phyloP scores from a whole-genome alignment of 192 early-diverging fungal genomes.

The Obelidium mucronatum region DNA sequence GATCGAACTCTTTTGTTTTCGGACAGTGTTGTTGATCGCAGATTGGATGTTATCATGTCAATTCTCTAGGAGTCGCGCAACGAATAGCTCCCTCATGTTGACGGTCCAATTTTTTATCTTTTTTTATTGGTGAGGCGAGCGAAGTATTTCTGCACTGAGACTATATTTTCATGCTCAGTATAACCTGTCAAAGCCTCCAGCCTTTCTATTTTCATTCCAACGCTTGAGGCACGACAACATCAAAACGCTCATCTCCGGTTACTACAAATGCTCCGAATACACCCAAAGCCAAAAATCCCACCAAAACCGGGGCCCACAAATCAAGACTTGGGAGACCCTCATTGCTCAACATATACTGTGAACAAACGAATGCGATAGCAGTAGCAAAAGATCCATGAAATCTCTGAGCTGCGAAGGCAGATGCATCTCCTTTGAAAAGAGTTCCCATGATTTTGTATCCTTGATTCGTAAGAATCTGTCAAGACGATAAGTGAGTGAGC shows the following conservation, averaged over 20 bases:
- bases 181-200: too few species aligned
- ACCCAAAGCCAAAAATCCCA: neutral
- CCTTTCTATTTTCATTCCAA: too few species aligned
- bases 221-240: neutral
- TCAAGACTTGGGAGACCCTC: conserved; percentile 9
- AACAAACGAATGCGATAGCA: neutral
- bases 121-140: too few species aligned
- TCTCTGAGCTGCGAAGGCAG: conserved; percentile 9
- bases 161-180: too few species aligned
- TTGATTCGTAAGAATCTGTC: conserved; percentile 19
- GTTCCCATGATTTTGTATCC: conserved; percentile 17
- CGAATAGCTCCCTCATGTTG: too few species aligned
- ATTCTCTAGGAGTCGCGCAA: too few species aligned
- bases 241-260: neutral
- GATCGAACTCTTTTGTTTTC: too few species aligned
- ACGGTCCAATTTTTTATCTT: too few species aligned
- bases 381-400: conserved; percentile 21
- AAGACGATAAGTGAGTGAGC: too few species aligned
- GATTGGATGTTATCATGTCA: too few species aligned
- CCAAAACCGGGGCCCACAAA: conserved; percentile 6
- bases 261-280: neutral
- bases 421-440: conserved; percentile 1
- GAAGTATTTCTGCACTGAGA: too few species aligned
- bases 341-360: neutral
- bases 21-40: too few species aligned